Evolutionary conservation across 495 filamentous ascomycete species (phyloP).

Genomic region (Delitschia confertaspora): DNA sequence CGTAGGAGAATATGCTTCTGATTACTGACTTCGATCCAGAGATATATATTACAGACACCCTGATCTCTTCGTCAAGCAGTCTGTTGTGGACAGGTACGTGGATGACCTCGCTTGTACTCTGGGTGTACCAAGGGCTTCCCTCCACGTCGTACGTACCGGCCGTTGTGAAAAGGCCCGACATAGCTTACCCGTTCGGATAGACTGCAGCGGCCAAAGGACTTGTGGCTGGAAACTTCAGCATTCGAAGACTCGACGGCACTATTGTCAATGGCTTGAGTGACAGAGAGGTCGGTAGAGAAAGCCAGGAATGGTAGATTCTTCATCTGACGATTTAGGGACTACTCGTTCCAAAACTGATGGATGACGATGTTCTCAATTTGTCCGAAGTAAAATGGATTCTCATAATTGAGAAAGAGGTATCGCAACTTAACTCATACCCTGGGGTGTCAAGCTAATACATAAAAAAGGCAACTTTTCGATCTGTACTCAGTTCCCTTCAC

Average conservation of each 20-base stretch:
- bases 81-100: conserved; percentile 64
- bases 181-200: too few relatives aligned
- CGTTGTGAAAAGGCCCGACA: too few relatives aligned
- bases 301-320: not conserved
- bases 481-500: conserved; percentile 48
- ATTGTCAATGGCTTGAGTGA: conserved; percentile 17
- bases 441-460: conserved; percentile 12
- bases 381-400: conserved; percentile 58
- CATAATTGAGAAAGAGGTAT: conserved; percentile 89
- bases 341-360: conserved; percentile 53
- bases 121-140: conserved; percentile 46
- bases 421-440: not conserved
- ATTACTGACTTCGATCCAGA: too few relatives aligned
- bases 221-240: conserved; percentile 45
- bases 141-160: conserved; percentile 52
- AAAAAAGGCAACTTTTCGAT: conserved; percentile 68
- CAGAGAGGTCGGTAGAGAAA: conserved; percentile 14
- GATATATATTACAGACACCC: conserved; percentile 89
- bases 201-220: conserved; percentile 69
- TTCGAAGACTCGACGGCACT: conserved; percentile 34
- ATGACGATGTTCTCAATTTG: conserved; percentile 48
- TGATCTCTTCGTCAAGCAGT: conserved; percentile 66
- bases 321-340: conserved; percentile 43
- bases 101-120: conserved; percentile 82
- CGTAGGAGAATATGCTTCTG: too few relatives aligned